Evolutionary conservation across 768 basidiomycete species (phyloP), one percentile per base, ranked within the genome.

Genomic region (Leccinum variicolor): DNA sequence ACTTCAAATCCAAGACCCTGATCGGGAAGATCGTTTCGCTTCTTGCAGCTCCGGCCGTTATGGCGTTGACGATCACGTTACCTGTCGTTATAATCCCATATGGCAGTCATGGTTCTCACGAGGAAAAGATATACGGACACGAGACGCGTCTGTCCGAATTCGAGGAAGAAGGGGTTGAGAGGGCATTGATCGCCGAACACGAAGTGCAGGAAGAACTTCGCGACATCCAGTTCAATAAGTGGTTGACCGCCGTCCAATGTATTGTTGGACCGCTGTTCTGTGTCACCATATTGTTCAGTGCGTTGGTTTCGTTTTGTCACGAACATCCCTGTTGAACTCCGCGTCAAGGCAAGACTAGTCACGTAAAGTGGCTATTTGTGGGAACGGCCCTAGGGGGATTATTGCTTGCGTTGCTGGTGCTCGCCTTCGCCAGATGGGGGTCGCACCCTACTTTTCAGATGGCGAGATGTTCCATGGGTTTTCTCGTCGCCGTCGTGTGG

Each of bases 401-500:
- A 25, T 70, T 79, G 3, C 68, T 81, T 1, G 85, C 79, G 1
- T 66, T 77, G 6, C 70, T 87, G 1, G 87, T 92, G 2, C 72
- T 83, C 6, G 67, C 84, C 0, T 86, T 86, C 64, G 81, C 82
- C 1, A 78, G 81, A 7, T 79, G 81, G 43, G 88, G 90, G 3
- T 75, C 78, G 19, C 79, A 84, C 60, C 77, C 80, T 6, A 66
- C 81, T 14, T 79, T 83, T 48, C 80, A 84, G 56, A 79, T 94
- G 73, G 79, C 82, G 10, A 81, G 94, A 10, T 96, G 93, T 67
- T 88, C 86, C 23, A 87, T 95, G 80, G 96, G 97, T 0, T 99
- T 99, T 75, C 70, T 87, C 21, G 88, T 96, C 26, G 81, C 94
- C 3, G 84, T 98, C 59, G 86, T 98, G 8, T 99, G 97, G 96